phyloP scores from a whole-genome alignment of 495 filamentous ascomycete genomes.

The Durotheca rogersii region DNA sequence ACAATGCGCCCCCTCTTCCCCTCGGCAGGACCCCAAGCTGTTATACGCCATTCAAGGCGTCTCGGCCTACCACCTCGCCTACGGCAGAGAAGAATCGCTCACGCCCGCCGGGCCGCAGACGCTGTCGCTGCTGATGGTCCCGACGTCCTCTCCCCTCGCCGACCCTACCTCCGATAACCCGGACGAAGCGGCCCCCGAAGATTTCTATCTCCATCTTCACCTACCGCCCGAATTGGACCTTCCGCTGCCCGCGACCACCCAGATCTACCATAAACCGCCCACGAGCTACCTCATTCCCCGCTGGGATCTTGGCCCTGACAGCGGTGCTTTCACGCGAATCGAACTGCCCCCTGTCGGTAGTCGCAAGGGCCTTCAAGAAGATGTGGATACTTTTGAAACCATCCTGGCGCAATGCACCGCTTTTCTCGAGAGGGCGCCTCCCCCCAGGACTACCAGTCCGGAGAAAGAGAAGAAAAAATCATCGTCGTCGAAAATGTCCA shows the following conservation, averaged over 20 bases:
- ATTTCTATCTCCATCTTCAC: constrained; percentile 93
- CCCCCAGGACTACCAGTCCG: constrained; percentile 48
- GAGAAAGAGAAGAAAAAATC: constrained; percentile 57
- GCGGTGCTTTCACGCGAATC: constrained; percentile 85
- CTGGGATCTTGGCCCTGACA: constrained; percentile 85
- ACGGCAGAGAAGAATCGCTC: constrained; percentile 79
- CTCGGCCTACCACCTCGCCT: constrained; percentile 79
- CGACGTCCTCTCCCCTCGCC: constrained; percentile 71
- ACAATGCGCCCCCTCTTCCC: constrained; percentile 10
- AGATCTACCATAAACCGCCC: constrained; percentile 92
- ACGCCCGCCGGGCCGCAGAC: constrained; percentile 86
- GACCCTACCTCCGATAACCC: constrained; percentile 58
- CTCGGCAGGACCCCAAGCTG: constrained; percentile 66
- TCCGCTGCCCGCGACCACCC: constrained; percentile 84
- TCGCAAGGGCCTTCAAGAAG: constrained; percentile 75
- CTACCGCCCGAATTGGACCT: constrained; percentile 93
- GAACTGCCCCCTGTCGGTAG: constrained; percentile 77
- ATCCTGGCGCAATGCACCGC: constrained; percentile 95
- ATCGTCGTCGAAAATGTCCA: constrained; percentile 41
- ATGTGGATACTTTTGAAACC: constrained; percentile 94
- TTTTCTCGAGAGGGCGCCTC: constrained; percentile 76
- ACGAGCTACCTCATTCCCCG: constrained; percentile 87
- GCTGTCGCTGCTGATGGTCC: constrained; percentile 89
- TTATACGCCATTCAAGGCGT: constrained; percentile 85
- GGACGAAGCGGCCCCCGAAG: constrained; percentile 68